Base-by-base conservation (phyloP, 352 stramenopile species). In the Aphanomyces invadans region DNA sequence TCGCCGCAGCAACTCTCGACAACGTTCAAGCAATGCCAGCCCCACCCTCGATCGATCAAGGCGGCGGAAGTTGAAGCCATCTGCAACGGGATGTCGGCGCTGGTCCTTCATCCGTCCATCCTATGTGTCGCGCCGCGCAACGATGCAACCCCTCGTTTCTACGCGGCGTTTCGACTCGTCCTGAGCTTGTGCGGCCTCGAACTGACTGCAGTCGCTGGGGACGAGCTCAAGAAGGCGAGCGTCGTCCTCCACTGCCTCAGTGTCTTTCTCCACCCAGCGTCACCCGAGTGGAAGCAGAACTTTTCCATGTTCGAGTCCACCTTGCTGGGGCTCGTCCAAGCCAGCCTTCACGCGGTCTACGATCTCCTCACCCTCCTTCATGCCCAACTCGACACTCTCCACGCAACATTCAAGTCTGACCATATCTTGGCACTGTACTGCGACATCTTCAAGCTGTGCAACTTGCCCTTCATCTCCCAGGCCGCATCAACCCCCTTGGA, bases 381-480 rank as follows among this genome's bases (percentile, higher is more conserved):
- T 19, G 60, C 48, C 23, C 60, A 67, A 12, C 29, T 33, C 32
- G 39, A 59, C n/a, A 59, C 21, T 10, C 28, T 51, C 12, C 7
- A 56, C 19, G 17, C 9, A 2, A 28, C 46, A n/a, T 69, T 92
- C 11, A 74, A 75, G 0, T 79, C 90, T 45, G 82, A 88, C 21
- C 76, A 83, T 23, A 61, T 94, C 49, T 81, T 78, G n/a, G 70
- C 42, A 0, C 87, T 83, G 2, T 69, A 92, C 17, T 72, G 77
- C 17, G 74, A 77, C n/a, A 75, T 91, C 0, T 45, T 92, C 39
- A 78, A 82, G 10, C 80, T 95, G 17, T 92, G 82, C 56, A 95
- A 95, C 69, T 31, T 93, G 46, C 79, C 79, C 17, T 48, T 95
- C 1, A 83, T 91, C 4, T 81, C 92, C 49, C 62, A 70, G 0